Evolutionary conservation across 78 protist genomes (phyloP).

Genomic region (Cavenderia fasciculata): DNA sequence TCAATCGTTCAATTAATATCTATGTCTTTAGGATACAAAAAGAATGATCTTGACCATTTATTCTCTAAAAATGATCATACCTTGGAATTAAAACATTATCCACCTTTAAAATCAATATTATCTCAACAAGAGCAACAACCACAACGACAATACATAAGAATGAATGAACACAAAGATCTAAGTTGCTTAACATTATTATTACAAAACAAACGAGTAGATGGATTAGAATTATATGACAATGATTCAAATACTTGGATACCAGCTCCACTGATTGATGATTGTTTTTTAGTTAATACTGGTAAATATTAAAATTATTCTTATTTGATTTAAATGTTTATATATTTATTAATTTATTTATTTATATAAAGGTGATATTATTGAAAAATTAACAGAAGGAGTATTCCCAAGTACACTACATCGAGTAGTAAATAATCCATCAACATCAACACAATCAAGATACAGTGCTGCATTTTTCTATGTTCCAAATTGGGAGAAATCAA

Average conservation of each 20-base stretch:
- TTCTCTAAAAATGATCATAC: slow-evolving; percentile 5
- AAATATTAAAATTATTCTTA: not conserved
- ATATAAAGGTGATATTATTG: not conserved
- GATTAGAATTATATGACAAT: not conserved
- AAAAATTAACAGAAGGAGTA: not conserved
- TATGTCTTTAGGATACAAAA: not conserved
- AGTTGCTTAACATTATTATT: not conserved
- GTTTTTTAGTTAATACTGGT: slow-evolving; percentile 1
- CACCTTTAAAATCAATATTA: too few relatives aligned
- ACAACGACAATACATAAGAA: not conserved
- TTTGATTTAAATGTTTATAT: too few relatives aligned
- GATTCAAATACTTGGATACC: not conserved
- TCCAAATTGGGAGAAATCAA: slow-evolving; percentile 1
- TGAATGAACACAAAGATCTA: slow-evolving; percentile 12
- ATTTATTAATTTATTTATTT: too few relatives aligned
- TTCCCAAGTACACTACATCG: not conserved
- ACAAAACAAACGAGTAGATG: slow-evolving; percentile 8
- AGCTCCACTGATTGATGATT: not conserved
- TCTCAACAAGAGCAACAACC: not conserved
- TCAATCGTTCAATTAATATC: not conserved
- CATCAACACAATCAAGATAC: not conserved
- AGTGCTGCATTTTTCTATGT: not conserved
- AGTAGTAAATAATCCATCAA: not conserved
- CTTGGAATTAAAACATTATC: slow-evolving; percentile 15
- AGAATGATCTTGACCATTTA: not conserved